phyloP scores from a whole-genome alignment of 1,139 yeast genomes.

The Kodamaea derodonti region DNA sequence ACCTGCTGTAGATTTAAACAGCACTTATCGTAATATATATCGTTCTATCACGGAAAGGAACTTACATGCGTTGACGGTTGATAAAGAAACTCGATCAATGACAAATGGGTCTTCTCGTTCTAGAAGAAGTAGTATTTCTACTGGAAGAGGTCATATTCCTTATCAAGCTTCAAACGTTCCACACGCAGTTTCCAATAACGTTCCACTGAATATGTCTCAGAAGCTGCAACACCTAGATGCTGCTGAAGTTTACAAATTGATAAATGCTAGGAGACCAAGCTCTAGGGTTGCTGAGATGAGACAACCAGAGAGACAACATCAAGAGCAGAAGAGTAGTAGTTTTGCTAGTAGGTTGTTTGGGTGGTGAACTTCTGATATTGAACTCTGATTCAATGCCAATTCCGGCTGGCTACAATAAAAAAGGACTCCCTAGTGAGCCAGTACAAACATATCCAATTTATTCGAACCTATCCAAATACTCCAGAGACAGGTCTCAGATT shows the following conservation, averaged over 20 bases:
- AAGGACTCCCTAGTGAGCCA: too few relatives aligned
- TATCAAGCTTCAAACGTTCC: neutral
- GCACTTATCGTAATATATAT: constrained; percentile 33
- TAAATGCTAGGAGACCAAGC: constrained; percentile 2
- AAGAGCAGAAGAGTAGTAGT: constrained; percentile 4
- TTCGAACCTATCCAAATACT: too few relatives aligned
- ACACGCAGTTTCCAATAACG: too few relatives aligned
- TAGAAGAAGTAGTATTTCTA: neutral
- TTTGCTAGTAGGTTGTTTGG: constrained; percentile 13
- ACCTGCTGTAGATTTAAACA: constrained; percentile 19
- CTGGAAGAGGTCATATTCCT: neutral
- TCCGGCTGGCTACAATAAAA: too few relatives aligned
- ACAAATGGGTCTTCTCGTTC: neutral
- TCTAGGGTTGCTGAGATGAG: constrained; percentile 2
- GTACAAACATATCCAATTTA: too few relatives aligned
- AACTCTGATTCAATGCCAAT: too few relatives aligned
- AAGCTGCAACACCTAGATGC: constrained; percentile 6
- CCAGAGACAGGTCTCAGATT: too few relatives aligned
- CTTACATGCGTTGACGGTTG: constrained; percentile 17
- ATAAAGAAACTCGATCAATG: constrained; percentile 6
- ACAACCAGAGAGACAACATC: constrained; percentile 1
- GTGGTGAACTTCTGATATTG: too few relatives aligned
- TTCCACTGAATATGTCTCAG: neutral
- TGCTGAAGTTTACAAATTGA: constrained; percentile 15
- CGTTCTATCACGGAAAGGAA: constrained; percentile 36